Base-by-base conservation (phyloP, 2,329 filamentous ascomycete genomes). In the Epicoccum nigrum region DNA sequence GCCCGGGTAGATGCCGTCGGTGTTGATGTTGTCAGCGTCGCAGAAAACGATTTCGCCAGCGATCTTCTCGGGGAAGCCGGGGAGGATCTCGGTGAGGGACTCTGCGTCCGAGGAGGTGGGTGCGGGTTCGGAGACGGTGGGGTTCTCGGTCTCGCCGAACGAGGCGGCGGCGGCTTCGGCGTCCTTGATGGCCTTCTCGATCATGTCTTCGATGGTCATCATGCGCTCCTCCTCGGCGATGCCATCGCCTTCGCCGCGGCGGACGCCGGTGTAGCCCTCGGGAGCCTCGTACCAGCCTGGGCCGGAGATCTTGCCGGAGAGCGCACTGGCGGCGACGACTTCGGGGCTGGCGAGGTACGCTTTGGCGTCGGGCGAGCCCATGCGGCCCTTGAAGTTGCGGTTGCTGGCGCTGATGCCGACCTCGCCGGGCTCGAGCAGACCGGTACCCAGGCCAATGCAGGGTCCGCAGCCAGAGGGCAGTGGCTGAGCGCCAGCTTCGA, bases 271-370 rank as follows among this genome's bases (percentile, higher is more conserved):
- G 28, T 86, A 84, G 40, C 83, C 85, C 45, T 86, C 84, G 0
- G 90, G 89, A 65, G 82, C 82, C 71, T 90, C 71, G 69, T 95
- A 97, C 81, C 82, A 86, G 19, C 89, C 90, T 1, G 93, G 89
- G 0, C 92, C 89, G 8, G 85, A 78, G 28, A 92, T 91, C 54
- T 81, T 82, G 11, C 89, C 89, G 13, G 79, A 77, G 38, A 97
- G 76, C 2, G 93, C 93, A 64, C 90, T 95, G 7, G 94, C 92
- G 4, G 93, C 93, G 0, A 97, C 93, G 2, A 96, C 87, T 67
- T 97, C 92, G 1, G 94, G 92, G 59, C 88, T 93, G 5, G 87
- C 89, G 1, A 97, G 85, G 70, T 96, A 97, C 0, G 91, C 90
- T 65, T 91, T 86, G 0, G 91, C 89, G 4, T 89, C 84, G 2